Evolutionary conservation across 768 basidiomycete genomes (phyloP).

Genomic region (Chalciporus piperatus): DNA sequence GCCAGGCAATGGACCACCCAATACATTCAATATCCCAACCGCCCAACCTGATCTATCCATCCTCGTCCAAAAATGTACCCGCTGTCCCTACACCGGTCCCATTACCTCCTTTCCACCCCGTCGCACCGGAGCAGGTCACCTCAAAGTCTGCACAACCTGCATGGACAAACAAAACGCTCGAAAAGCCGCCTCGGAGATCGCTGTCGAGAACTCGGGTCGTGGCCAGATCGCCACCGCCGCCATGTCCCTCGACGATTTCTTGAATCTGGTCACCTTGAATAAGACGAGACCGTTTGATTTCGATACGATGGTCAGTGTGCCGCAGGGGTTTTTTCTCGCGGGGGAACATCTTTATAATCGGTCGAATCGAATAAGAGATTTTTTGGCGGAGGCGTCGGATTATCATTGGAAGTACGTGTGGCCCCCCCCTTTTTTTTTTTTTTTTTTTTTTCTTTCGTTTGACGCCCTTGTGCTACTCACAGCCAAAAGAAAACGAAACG

Average conservation of each 20-base stretch:
- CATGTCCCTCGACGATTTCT: constrained; percentile 34
- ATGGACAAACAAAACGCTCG: constrained; percentile 36
- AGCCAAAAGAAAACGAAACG: constrained; percentile 37
- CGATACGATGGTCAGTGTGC: constrained; percentile 35
- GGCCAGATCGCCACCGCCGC: constrained; percentile 36
- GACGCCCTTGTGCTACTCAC: no score
- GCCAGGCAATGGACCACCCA: constrained; percentile 8
- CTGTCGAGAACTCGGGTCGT: constrained; percentile 26
- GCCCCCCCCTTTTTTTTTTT: no score
- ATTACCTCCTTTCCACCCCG: constrained; percentile 28
- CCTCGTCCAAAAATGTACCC: constrained; percentile 30
- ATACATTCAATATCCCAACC: constrained; percentile 21
- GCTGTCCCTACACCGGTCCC: constrained; percentile 31
- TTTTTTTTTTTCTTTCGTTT: neutral
- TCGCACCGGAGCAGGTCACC: constrained; percentile 29
- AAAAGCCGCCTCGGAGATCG: constrained; percentile 30
- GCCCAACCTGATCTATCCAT: constrained; percentile 2
- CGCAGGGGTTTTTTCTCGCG: constrained; percentile 28
- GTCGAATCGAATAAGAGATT: constrained; percentile 35
- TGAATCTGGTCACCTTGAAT: constrained; percentile 32
- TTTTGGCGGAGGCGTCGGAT: constrained; percentile 33
- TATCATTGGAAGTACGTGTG: constrained; percentile 37
- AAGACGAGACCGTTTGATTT: constrained; percentile 33
- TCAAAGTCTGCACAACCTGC: constrained; percentile 32
- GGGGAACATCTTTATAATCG: constrained; percentile 36